A percentile compares a stretch with the other conserved stretches of the same genome.
Evolutionary conservation across 1,284 basidiomycete species (phyloP).

Genomic region (Ustilago trichophora): DNA sequence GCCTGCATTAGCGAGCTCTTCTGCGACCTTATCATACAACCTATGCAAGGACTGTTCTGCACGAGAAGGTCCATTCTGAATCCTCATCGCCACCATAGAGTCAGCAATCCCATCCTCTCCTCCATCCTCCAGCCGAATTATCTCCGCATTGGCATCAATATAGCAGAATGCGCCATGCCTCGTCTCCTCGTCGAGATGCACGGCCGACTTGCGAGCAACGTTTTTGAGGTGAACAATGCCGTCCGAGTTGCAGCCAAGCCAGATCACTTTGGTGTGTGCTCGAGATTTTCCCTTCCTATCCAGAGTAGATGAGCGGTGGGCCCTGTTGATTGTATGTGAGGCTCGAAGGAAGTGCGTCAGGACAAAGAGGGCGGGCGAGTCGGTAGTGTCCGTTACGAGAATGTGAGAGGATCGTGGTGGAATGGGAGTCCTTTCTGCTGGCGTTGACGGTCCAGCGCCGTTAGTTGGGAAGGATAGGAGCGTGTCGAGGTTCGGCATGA

Average conservation of each 20-base stretch:
- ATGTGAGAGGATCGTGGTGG: conserved; percentile 45
- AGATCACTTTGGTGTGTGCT: conserved; percentile 35
- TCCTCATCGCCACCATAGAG: background rate
- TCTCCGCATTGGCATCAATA: conserved; percentile 27
- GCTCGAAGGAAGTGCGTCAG: conserved; percentile 42
- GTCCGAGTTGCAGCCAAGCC: conserved; percentile 42
- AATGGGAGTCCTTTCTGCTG: conserved; percentile 20
- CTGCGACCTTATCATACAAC: conserved; percentile 8
- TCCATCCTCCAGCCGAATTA: too few relatives aligned
- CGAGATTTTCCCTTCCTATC: conserved; percentile 13
- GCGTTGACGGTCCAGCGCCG: conserved; percentile 14
- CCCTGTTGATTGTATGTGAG: conserved; percentile 18
- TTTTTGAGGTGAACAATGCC: conserved; percentile 38
- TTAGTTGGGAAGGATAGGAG: conserved; percentile 34
- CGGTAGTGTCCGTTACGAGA: conserved; percentile 50
- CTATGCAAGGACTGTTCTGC: conserved; percentile 1
- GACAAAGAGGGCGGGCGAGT: conserved; percentile 46
- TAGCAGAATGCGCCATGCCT: conserved; percentile 21
- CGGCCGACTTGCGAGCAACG: conserved; percentile 36
- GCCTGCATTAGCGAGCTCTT: conserved; percentile 4
- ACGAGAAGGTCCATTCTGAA: background rate
- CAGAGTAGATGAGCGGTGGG: background rate
- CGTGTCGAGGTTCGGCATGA: conserved; percentile 45
- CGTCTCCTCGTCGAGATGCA: conserved; percentile 37
- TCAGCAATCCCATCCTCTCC: background rate